Percentiles rank a stretch among this genome's conserved stretches.
Conservation (phyloP, 306 rosid genomes). For the Vachellia collinsii region DNA sequence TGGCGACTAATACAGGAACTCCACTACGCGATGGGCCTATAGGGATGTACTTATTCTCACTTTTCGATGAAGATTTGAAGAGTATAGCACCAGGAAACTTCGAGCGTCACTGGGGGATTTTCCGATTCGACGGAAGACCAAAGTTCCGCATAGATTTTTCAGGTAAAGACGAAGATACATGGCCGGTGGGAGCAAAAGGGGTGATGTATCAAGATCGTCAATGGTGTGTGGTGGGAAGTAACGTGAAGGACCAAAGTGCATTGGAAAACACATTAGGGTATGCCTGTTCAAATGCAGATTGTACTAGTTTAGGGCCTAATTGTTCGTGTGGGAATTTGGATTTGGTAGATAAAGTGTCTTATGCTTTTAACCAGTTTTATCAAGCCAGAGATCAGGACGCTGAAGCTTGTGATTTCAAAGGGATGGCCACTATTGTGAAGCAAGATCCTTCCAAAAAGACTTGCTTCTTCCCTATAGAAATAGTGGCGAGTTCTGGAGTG, state of each 20-base stretch:
- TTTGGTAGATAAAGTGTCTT: slow-evolving; percentile 39
- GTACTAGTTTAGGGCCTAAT: slow-evolving; percentile 50
- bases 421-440: slow-evolving; percentile 46
- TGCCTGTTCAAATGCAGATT: slow-evolving; percentile 66
- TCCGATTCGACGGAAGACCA: slow-evolving; percentile 60
- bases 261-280: slow-evolving; percentile 13
- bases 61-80: slow-evolving; percentile 65
- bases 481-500: slow-evolving; percentile 36
- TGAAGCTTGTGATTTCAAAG: slow-evolving; percentile 60
- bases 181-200: slow-evolving; percentile 60
- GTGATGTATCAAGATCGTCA: slow-evolving; percentile 54
- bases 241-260: neutral
- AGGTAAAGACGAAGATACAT: slow-evolving; percentile 45
- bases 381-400: slow-evolving; percentile 66
- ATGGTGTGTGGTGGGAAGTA: slow-evolving; percentile 59
- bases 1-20: slow-evolving; percentile 53
- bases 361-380: slow-evolving; percentile 68
- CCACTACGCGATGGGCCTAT: slow-evolving; percentile 50
- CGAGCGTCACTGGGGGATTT: slow-evolving; percentile 95
- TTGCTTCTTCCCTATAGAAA: slow-evolving; percentile 60
- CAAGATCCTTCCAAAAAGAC: slow-evolving; percentile 45
- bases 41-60: slow-evolving; percentile 58
- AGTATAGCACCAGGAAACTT: slow-evolving; percentile 67
- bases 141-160: slow-evolving; percentile 66
- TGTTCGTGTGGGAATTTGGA: slow-evolving; percentile 53